Base-by-base conservation (phyloP, 306 rosid genomes). In the Begonia peltatifolia region DNA sequence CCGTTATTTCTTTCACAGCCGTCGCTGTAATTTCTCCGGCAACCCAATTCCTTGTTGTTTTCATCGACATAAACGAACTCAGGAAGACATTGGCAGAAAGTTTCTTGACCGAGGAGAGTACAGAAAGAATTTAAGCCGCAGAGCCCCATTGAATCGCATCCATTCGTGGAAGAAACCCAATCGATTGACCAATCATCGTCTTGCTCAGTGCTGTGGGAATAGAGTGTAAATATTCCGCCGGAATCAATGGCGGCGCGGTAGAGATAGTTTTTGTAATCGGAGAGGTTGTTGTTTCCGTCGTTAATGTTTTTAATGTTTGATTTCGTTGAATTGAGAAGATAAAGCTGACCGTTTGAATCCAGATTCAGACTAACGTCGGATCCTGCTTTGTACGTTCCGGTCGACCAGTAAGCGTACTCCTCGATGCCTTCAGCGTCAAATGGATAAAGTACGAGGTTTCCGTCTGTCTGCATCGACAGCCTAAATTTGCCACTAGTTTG, bases 41-140 rank as follows among this genome's bases (percentile, higher is more conserved):
- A 71, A 5, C 72, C 68, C 57, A 53, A 57, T 12, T 52, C 2
- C 14, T 12, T 57, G 2, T 18, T n/a, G 12, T 12, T 11, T 42
- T 11, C 20, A 11, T 66, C 62, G 38, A 30, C 9, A 30, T 30
- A 30, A 7, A 30, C 38, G 9, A 30, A 30, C 8, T 30, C 38
- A 5, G 38, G 38, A 30, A 30, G 38, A 30, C 38, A 30, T 30
- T 0, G 7, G 9, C 38, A 30, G 38, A 30, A 7, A 30, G 38
- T 30, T 6, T 6, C 38, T 30, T 30, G 38, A 6, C 2, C 38
- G 38, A 9, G 1, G 17, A 61, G 22, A 54, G 43, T 41, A 30
- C 62, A 60, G 50, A 52, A 60, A 1, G 61, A 6, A 42, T 67
- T 60, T 13, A 55, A 12, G 42, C 66, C 66, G 35, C 62, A 42